Percentiles rank a stretch among this genome's conserved stretches.
Evolutionary conservation across 768 basidiomycete genomes (phyloP).

Genomic region (Tricholoma sp.): DNA sequence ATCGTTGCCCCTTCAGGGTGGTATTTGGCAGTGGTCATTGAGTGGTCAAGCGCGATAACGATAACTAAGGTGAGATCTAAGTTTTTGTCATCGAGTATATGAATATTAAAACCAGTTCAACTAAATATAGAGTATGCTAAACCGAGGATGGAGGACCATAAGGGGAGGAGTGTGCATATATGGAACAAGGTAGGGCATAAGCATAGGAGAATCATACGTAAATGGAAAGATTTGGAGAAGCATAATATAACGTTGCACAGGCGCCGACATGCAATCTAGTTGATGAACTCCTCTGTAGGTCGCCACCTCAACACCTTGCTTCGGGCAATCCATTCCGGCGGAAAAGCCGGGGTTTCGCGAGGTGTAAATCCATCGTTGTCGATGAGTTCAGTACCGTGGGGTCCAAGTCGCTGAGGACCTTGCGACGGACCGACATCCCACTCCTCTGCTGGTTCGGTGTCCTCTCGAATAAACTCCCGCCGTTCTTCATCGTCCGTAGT

Average conservation of each 20-base stretch:
- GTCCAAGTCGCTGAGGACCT: neutral
- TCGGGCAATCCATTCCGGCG: neutral
- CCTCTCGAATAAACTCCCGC: neutral
- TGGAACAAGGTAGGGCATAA: neutral
- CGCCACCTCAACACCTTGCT: slow-evolving; percentile 1
- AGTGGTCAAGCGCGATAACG: no score
- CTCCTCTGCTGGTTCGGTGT: slow-evolving; percentile 1
- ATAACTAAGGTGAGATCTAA: neutral
- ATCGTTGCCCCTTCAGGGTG: no score
- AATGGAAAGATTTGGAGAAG: neutral
- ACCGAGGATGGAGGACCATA: neutral
- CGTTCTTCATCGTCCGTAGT: neutral
- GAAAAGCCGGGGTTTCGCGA: neutral
- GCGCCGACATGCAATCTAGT: neutral
- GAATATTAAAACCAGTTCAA: neutral
- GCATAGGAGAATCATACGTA: neutral
- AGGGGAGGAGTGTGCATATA: neutral
- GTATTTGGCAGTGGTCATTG: no score
- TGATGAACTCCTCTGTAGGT: slow-evolving; percentile 1
- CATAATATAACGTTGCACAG: neutral
- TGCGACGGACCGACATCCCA: neutral
- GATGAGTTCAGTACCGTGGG: slow-evolving; percentile 1
- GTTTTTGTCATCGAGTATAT: neutral
- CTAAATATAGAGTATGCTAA: neutral
- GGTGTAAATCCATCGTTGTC: neutral